A percentile compares a stretch with the other conserved stretches of the same genome.
phyloP scores from a whole-genome alignment of 2,329 filamentous ascomycete species.

The Fusarium tjaetaba region DNA sequence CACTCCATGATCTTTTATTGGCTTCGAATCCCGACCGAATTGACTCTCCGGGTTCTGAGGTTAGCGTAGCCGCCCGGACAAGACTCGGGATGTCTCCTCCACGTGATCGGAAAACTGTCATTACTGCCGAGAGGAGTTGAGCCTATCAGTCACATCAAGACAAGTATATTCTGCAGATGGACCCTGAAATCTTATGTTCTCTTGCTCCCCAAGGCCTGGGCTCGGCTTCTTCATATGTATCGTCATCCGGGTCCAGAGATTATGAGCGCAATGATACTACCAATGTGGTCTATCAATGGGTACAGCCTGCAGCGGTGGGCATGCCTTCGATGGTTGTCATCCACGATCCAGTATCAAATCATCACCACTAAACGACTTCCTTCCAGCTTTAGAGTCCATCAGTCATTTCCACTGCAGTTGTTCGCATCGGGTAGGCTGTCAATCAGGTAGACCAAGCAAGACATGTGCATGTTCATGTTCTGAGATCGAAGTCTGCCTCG shows the following conservation, averaged over 20 bases:
- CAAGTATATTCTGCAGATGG: neutral
- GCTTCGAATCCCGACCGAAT: no score
- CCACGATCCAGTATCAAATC: neutral
- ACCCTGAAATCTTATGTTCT: accelerated
- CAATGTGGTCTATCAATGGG: accelerated
- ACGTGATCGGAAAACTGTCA: constrained; percentile 24
- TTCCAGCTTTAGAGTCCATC: accelerated
- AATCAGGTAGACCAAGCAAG: neutral
- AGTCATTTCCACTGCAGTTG: accelerated
- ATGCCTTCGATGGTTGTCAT: neutral
- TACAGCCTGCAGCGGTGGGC: accelerated
- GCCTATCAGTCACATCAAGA: neutral
- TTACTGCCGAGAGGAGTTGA: neutral
- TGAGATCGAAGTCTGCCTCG: accelerated
- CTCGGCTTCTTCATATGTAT: accelerated
- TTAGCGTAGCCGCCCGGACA: neutral
- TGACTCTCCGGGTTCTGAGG: neutral
- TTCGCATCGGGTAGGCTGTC: accelerated
- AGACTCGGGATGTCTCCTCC: neutral
- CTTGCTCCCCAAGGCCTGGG: accelerated
- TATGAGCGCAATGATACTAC: accelerated
- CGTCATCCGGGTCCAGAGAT: neutral
- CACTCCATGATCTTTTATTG: no score
- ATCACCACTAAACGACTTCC: accelerated
- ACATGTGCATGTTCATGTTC: accelerated